phyloP scores from a whole-genome alignment of 1,139 yeast species.

The Pichia sp. region DNA sequence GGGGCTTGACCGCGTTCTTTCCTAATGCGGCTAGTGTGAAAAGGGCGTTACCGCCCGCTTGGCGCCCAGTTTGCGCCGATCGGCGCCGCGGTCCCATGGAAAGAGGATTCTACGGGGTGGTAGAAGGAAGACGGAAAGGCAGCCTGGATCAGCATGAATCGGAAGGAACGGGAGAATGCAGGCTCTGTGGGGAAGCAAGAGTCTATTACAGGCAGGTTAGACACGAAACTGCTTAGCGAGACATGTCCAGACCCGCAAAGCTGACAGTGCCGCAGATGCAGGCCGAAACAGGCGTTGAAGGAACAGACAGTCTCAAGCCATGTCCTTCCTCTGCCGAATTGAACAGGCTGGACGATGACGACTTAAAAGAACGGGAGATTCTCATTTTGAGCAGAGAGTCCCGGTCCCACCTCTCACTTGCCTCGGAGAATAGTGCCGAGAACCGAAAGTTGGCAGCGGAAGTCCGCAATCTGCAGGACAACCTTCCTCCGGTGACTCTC shows the following conservation, averaged over 20 bases:
- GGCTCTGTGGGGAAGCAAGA: too few species aligned
- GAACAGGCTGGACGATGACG: slow-evolving; percentile 12
- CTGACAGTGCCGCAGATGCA: neutral
- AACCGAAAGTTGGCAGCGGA: neutral
- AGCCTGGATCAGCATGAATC: too few species aligned
- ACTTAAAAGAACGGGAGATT: slow-evolving; percentile 20
- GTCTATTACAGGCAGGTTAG: too few species aligned
- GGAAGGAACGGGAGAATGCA: too few species aligned
- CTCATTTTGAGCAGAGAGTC: slow-evolving; percentile 20
- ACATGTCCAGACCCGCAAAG: neutral
- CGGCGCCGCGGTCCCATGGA: neutral
- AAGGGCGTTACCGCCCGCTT: too few species aligned
- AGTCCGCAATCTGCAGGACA: neutral
- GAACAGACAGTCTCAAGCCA: neutral
- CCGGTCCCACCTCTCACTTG: slow-evolving; percentile 17
- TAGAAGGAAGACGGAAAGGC: too few species aligned
- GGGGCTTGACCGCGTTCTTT: slow-evolving; percentile 4
- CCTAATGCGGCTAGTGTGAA: neutral
- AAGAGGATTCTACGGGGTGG: too few species aligned
- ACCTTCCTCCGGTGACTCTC: slow-evolving; percentile 36
- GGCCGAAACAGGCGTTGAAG: neutral
- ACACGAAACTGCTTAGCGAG: too few species aligned
- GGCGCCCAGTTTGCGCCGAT: neutral
- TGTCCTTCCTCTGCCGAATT: slow-evolving; percentile 4
- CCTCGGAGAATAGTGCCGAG: neutral